Conservation (phyloP, 371 early-diverging fungal genomes). For the Syncephalastrum racemosum region DNA sequence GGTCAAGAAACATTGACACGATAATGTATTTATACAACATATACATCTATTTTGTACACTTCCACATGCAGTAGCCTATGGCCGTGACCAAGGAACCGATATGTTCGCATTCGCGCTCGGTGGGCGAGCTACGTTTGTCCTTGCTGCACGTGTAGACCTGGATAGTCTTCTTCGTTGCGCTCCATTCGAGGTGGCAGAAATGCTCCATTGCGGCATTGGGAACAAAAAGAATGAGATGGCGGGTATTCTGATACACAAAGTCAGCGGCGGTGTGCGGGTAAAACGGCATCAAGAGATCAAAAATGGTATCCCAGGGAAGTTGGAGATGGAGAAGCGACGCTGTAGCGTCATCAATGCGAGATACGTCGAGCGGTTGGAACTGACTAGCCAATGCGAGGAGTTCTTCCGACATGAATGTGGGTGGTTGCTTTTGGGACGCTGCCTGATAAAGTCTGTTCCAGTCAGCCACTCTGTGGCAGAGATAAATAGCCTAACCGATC, state of each 20-base stretch:
- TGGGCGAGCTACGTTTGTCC: conserved; percentile 2
- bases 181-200: conserved; percentile 28
- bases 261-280: conserved; percentile 34
- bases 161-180: not conserved
- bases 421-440: conserved; percentile 7
- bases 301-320: conserved; percentile 32
- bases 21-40: not conserved
- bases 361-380: conserved; percentile 13
- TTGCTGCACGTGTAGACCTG: conserved; percentile 13
- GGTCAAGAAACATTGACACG: not conserved
- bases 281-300: conserved; percentile 33
- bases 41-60: conserved; percentile 15
- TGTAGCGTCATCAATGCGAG: conserved; percentile 6
- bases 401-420: conserved; percentile 7
- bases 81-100: conserved; percentile 25
- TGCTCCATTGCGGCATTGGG: conserved; percentile 25
- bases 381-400: conserved; percentile 10
- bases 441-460: conserved; percentile 39
- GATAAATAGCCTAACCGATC: conserved; percentile 25
- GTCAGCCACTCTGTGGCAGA: conserved; percentile 29
- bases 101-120: not conserved
- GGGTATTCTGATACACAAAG: conserved; percentile 13
- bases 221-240: conserved; percentile 35
- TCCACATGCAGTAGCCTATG: conserved; percentile 40
- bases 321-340: conserved; percentile 26